These are phyloP conservation scores for Durotheca rogersii DNA, from an alignment of 495 filamentous ascomycete species.

Conservation along the genomic window DNA sequence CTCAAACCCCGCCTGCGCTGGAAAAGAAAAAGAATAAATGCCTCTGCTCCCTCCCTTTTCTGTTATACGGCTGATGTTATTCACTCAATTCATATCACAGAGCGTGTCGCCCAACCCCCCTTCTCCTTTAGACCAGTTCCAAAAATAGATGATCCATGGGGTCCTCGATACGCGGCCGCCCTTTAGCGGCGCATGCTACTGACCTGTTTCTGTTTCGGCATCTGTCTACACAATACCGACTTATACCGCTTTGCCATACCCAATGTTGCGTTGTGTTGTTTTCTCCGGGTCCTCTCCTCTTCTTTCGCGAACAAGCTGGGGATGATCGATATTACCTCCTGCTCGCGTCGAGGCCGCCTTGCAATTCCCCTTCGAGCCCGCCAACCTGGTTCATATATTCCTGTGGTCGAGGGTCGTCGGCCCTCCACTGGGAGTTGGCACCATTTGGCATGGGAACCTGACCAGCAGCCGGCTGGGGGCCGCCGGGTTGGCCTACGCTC, in stretches of 20 bases:
- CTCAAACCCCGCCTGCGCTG: slow-evolving; percentile 5
- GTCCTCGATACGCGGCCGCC: slow-evolving; percentile 2
- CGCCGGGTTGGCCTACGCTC: slow-evolving; percentile 24
- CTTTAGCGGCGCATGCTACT: slow-evolving; percentile 6
- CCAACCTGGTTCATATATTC: slow-evolving; percentile 61
- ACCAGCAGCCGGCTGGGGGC: slow-evolving; percentile 34
- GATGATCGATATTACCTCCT: slow-evolving; percentile 33
- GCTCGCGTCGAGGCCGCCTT: slow-evolving; percentile 71
- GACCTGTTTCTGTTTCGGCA: slow-evolving; percentile 6
- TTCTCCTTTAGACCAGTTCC: slow-evolving; percentile 8
- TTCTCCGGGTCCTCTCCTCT: too few relatives aligned
- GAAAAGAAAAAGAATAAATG: slow-evolving; percentile 1
- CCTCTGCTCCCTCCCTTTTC: background rate
- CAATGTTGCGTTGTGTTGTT: too few relatives aligned
- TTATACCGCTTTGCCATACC: too few relatives aligned
- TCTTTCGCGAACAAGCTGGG: too few relatives aligned
- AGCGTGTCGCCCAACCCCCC: slow-evolving; percentile 13
- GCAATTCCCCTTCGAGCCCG: slow-evolving; percentile 81
- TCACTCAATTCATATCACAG: slow-evolving; percentile 5
- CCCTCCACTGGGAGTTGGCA: slow-evolving; percentile 68
- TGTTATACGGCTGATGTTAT: slow-evolving; percentile 4
- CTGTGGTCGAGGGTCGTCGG: slow-evolving; percentile 85
- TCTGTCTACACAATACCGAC: too few relatives aligned
- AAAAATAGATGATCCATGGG: slow-evolving; percentile 9
- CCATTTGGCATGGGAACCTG: slow-evolving; percentile 71